Evolutionary conservation across 805 yeast species (phyloP).

Genomic region (Lipomyces japonicus): DNA sequence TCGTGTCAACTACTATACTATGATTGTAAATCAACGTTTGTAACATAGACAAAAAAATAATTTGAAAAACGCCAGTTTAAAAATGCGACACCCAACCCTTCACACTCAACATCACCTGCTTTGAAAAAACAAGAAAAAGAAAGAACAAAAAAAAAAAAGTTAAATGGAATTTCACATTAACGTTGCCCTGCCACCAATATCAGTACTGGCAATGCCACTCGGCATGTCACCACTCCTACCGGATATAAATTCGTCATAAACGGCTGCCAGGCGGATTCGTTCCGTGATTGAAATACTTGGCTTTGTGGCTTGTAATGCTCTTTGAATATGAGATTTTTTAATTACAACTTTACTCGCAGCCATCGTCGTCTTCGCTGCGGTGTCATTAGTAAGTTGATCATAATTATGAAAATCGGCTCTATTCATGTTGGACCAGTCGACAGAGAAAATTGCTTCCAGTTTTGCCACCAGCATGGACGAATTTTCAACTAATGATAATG

Average conservation of each 20-base stretch:
- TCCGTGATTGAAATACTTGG: conserved; percentile 85
- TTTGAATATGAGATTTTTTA: conserved; percentile 51
- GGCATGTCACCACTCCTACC: conserved; percentile 87
- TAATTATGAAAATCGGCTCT: no score
- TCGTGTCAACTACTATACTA: conserved; percentile 18
- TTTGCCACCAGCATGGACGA: neutral
- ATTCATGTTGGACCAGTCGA: no score
- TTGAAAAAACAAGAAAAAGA: no score
- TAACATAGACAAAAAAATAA: neutral
- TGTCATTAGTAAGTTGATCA: neutral
- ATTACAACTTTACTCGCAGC: conserved; percentile 42
- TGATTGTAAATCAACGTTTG: conserved; percentile 3
- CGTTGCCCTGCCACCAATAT: conserved; percentile 80
- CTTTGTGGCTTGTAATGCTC: conserved; percentile 70
- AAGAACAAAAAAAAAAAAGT: no score
- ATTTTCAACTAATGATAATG: neutral
- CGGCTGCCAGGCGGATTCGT: conserved; percentile 52
- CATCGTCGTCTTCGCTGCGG: neutral
- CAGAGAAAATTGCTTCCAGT: neutral
- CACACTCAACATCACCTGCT: no score
- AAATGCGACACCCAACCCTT: no score
- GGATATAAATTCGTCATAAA: conserved; percentile 69
- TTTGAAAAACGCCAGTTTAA: no score
- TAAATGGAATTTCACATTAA: conserved; percentile 55
- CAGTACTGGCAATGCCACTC: conserved; percentile 71